Evolutionary conservation across 202 grass and related monocot species (phyloP).

Genomic region (Schoenoplectus triqueter): DNA sequence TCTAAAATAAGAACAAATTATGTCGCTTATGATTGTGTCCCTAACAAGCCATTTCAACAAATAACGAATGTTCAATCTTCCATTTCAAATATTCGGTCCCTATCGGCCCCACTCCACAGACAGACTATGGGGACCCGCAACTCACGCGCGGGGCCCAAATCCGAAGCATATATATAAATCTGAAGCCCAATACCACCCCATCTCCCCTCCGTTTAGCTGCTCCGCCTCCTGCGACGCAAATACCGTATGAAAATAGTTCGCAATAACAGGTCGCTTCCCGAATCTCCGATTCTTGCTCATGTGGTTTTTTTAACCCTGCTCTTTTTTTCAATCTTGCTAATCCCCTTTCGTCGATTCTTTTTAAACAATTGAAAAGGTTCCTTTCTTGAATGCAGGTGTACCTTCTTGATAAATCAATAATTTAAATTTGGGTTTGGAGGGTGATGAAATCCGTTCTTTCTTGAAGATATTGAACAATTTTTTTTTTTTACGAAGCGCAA

Average conservation of each 20-base stretch:
- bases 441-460: constrained; percentile 1
- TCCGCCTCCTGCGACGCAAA: background rate
- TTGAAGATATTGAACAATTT: constrained; percentile 29
- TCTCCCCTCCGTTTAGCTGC: background rate
- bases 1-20: too few species aligned
- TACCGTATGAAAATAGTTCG: background rate
- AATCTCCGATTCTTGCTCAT: background rate
- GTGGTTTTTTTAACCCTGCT: background rate
- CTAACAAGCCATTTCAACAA: too few species aligned
- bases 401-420: constrained; percentile 10
- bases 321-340: background rate
- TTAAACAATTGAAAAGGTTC: background rate
- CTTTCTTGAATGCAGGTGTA: background rate
- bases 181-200: background rate
- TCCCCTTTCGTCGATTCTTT: background rate
- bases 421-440: background rate
- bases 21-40: too few species aligned
- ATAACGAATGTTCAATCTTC: too few species aligned
- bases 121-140: background rate
- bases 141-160: constrained; percentile 2
- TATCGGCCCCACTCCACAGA: background rate
- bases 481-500: background rate
- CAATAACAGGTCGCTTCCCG: background rate
- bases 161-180: constrained; percentile 28
- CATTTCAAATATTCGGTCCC: too few species aligned